A percentile compares a stretch with the other conserved stretches of the same genome.
Evolutionary conservation across 2,329 filamentous ascomycete genomes (phyloP).

Genomic region (Arthrinium phaeospermum): DNA sequence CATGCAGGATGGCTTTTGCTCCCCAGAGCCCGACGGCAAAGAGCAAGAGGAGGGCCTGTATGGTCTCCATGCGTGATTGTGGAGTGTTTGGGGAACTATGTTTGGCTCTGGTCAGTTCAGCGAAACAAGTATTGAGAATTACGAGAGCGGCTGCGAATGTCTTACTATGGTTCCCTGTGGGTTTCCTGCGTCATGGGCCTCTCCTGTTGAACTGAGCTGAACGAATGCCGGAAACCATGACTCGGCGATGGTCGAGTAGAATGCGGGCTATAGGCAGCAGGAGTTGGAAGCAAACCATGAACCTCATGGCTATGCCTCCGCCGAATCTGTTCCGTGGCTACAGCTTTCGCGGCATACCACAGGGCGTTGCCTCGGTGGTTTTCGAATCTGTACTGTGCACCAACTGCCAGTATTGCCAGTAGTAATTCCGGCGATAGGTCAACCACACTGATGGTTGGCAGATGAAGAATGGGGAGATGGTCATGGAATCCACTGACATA

Average conservation of each 20-base stretch:
- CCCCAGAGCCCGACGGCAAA: slow-evolving; percentile 68
- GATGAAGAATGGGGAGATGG: slow-evolving; percentile 65
- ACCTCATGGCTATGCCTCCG: slow-evolving; percentile 62
- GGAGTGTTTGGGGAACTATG: slow-evolving; percentile 63
- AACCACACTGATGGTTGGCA: slow-evolving; percentile 67
- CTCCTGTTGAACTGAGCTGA: slow-evolving; percentile 63
- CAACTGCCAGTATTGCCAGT: slow-evolving; percentile 70
- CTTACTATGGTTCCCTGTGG: slow-evolving; percentile 65
- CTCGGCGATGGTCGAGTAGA: slow-evolving; percentile 65
- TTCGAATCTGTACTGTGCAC: slow-evolving; percentile 70
- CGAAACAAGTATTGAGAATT: not conserved
- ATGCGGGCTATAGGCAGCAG: slow-evolving; percentile 64
- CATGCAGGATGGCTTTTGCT: slow-evolving; percentile 63
- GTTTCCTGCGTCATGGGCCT: slow-evolving; percentile 63
- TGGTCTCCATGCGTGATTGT: slow-evolving; percentile 66
- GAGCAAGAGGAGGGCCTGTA: slow-evolving; percentile 66
- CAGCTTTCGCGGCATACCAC: slow-evolving; percentile 66
- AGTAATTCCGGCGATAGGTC: slow-evolving; percentile 72
- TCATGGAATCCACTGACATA: slow-evolving; percentile 72
- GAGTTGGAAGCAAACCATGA: slow-evolving; percentile 60
- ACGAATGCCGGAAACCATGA: slow-evolving; percentile 62
- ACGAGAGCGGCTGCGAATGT: not conserved
- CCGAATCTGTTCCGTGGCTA: slow-evolving; percentile 64
- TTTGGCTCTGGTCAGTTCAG: slow-evolving; percentile 22
- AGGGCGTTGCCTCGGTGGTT: slow-evolving; percentile 63